These are phyloP conservation scores for Hanseniaspora sp. DNA, from an alignment of 1,139 yeast genomes.

Conservation along the genomic window DNA sequence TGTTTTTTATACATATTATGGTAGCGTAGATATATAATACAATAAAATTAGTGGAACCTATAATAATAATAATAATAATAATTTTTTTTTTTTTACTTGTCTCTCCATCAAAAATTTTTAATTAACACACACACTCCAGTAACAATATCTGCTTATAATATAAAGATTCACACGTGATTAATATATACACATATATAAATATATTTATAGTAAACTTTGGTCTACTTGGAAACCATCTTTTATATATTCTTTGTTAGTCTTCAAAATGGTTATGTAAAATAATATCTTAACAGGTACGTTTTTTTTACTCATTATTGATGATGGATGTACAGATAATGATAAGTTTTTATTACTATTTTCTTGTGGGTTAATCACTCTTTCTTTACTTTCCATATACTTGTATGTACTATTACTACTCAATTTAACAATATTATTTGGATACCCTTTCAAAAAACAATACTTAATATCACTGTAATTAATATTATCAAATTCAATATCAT, in stretches of 20 bases:
- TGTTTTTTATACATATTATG: no score
- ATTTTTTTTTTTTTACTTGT: no score
- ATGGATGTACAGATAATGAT: slow-evolving; percentile 70
- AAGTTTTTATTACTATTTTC: slow-evolving; percentile 22
- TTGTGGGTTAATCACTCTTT: neutral
- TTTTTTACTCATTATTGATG: slow-evolving; percentile 39
- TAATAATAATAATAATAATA: no score
- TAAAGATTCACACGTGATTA: no score
- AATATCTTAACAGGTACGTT: slow-evolving; percentile 59
- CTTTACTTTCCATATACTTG: slow-evolving; percentile 21
- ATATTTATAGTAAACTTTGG: no score
- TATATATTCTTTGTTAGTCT: slow-evolving; percentile 83
- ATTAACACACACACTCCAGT: no score
- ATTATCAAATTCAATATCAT: slow-evolving; percentile 23
- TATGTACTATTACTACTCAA: slow-evolving; percentile 54
- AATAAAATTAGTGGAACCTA: no score
- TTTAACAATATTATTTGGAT: slow-evolving; percentile 67
- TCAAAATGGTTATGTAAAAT: slow-evolving; percentile 72
- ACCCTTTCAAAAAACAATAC: slow-evolving; percentile 67
- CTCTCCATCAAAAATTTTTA: no score
- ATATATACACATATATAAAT: no score
- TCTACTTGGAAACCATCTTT: slow-evolving; percentile 68
- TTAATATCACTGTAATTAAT: slow-evolving; percentile 35
- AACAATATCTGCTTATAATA: no score
- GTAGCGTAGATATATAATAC: no score